phyloP scores from a whole-genome alignment of 2,329 filamentous ascomycete species.

The Salinomyces thailandicus region DNA sequence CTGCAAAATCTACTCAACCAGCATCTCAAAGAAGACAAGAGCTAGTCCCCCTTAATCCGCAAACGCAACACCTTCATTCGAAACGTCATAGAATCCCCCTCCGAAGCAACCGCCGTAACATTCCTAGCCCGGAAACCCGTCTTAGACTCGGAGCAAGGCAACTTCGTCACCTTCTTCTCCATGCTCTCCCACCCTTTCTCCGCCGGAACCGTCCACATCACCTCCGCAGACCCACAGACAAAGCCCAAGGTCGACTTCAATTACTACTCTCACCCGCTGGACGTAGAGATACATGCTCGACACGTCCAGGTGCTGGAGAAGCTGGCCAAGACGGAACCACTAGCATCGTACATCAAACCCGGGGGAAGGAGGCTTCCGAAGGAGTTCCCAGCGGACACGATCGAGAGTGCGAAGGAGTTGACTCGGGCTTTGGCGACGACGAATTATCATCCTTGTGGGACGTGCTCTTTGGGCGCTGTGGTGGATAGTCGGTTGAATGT shows the following conservation, averaged over 20 bases:
- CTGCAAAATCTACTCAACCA: not conserved
- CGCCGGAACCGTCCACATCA: conserved; percentile 19
- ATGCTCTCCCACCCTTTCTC: conserved; percentile 20
- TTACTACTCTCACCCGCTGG: conserved; percentile 22
- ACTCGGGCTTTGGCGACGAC: conserved; percentile 8
- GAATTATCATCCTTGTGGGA: conserved; percentile 33
- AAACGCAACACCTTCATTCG: conserved; percentile 11
- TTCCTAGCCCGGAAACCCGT: conserved; percentile 10
- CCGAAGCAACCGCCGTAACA: conserved; percentile 15
- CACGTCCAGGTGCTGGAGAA: conserved; percentile 26
- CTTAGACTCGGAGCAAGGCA: conserved; percentile 7
- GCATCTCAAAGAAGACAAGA: not conserved
- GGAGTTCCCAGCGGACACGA: not conserved
- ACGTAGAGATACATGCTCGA: conserved; percentile 12
- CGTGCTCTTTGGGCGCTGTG: conserved; percentile 32
- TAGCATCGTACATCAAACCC: conserved; percentile 21
- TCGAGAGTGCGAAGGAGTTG: conserved; percentile 16
- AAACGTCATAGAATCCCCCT: conserved; percentile 8
- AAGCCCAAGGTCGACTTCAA: conserved; percentile 19
- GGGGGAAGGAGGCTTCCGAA: conserved; percentile 9
- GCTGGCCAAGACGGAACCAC: conserved; percentile 32
- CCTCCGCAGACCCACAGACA: conserved; percentile 7
- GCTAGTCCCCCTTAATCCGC: not conserved
- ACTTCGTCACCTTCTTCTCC: conserved; percentile 9
- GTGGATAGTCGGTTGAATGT: conserved; percentile 29